Base-by-base conservation (phyloP, 2,329 filamentous ascomycete genomes). In the Pyricularia sp. region DNA sequence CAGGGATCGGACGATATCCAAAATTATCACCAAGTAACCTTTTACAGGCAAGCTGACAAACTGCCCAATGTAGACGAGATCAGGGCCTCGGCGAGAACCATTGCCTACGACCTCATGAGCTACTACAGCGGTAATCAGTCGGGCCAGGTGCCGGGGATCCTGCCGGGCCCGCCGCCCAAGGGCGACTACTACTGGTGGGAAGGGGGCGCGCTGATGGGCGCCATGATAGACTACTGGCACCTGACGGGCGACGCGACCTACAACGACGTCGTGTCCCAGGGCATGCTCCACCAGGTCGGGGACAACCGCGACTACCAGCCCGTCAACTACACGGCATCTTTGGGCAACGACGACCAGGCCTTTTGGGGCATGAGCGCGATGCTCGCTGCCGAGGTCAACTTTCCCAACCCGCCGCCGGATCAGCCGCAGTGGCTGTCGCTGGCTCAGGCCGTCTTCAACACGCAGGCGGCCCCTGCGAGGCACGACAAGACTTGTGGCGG, bases 261-360 rank as follows among this genome's bases (percentile, higher is more conserved):
- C 76, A 85, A 87, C 73, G 76, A 79, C 20, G 75, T 82, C 17
- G 77, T 81, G 9, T 79, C 76, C 10, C 74, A 83, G 71, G 83
- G 79, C 2, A 73, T 86, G 59, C 73, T 81, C 3, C 79, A 79
- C 70, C 84, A 87, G 72, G 75, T 78, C 20, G 84, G 84, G 6
- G 76, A 79, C 0, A 79, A 83, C 61, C 72, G 77, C 58, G 78
- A 86, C 73, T 87, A 81, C 76, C 80, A 84, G 80, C 84, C 84
- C 0, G 70, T 72, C 2, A 84, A 84, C 73, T 77, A 79, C 70
- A 80, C 82, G 2, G 77, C 76, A 3, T 76, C 75, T 2, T 74
- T 82, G 58, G 85, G 85, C 66, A 89, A 88, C 73, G 86, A 88
- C 71, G 86, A 88, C 71, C 86, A 88, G 77, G 83, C 81, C 17